Base-by-base conservation (phyloP, 371 early-diverging fungal species). In the Mucor circinelloides region DNA sequence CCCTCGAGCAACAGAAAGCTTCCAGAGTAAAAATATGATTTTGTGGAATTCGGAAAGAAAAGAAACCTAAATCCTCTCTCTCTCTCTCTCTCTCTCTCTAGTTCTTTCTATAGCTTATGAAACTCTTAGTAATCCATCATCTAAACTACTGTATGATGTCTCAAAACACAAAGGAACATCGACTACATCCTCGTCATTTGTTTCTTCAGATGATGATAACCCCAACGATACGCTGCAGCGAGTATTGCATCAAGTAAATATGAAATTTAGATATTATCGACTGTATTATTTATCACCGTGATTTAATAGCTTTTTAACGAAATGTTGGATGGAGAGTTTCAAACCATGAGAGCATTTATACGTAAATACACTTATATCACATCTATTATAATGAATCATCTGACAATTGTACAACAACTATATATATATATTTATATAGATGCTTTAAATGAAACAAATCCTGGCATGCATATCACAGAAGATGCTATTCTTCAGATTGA, bases 301-400 rank as follows among this genome's bases (percentile, higher is more conserved):
- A 56, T 64, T 32, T 10, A 23, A 9, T 68, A 86, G 84, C 63
- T 86, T 52, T 89, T 87, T 65, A 79, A 83, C 40, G 90, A 89
- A 71, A 86, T 89, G 74, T 77, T 88, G 80, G 87, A 87, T 62
- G 90, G 90, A 48, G 90, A 89, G 70, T 89, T 88, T 71, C 84
- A 87, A 62, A 85, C 83, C 21, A 83, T 89, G 66, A 77, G 85
- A n/a, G 78, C 83, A 27, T 83, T 89, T 73, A 85, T 89, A 52
- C 77, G 89, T 89, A 82, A 74, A 83, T 79, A n/a, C 9, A 31
- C 10, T 32, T 23, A 59, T 19, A 46, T 1, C 10, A 46, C 3
- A 21, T 52, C 28, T 19, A n/a, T 25, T 9, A 27, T n/a, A 42
- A 19, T 25, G 42, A 48, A 31, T 58, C 71, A 67, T 50, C 40